phyloP scores from a whole-genome alignment of 805 yeast species.

The Nakazawaea ernobii region DNA sequence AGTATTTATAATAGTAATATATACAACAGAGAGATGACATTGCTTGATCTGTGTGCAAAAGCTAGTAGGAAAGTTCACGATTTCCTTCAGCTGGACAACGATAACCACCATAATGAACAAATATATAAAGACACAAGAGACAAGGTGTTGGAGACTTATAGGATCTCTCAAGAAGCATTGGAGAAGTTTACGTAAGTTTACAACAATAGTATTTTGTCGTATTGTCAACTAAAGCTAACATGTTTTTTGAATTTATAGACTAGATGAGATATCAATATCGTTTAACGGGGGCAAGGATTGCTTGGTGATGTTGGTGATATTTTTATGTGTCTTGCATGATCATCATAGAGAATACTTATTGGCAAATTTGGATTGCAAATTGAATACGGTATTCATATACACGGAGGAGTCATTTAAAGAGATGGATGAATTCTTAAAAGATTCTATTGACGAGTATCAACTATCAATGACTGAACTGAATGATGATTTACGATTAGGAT shows the following conservation, averaged over 20 bases:
- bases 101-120: not conserved
- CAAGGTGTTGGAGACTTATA: slow-evolving; percentile 4
- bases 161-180: slow-evolving; percentile 6
- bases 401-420: slow-evolving; percentile 69
- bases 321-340: slow-evolving; percentile 47
- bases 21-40: not conserved
- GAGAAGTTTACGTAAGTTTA: slow-evolving; percentile 8
- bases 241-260: not conserved
- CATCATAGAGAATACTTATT: slow-evolving; percentile 14
- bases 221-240: slow-evolving; percentile 1
- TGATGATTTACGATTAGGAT: slow-evolving; percentile 59
- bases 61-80: slow-evolving; percentile 6
- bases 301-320: slow-evolving; percentile 74
- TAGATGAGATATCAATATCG: slow-evolving; percentile 64
- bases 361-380: slow-evolving; percentile 22
- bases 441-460: slow-evolving; percentile 48
- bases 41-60: slow-evolving; percentile 5
- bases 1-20: too few relatives aligned
- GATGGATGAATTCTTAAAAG: slow-evolving; percentile 57
- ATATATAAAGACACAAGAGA: slow-evolving; percentile 1
- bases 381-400: slow-evolving; percentile 69
- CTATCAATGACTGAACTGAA: slow-evolving; percentile 41
- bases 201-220: too few relatives aligned
- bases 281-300: slow-evolving; percentile 98
- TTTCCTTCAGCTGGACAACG: not conserved